Percentiles rank a stretch among this genome's conserved stretches.
phyloP scores from a whole-genome alignment of 1,284 basidiomycete species.

The Leccinum holopus region DNA sequence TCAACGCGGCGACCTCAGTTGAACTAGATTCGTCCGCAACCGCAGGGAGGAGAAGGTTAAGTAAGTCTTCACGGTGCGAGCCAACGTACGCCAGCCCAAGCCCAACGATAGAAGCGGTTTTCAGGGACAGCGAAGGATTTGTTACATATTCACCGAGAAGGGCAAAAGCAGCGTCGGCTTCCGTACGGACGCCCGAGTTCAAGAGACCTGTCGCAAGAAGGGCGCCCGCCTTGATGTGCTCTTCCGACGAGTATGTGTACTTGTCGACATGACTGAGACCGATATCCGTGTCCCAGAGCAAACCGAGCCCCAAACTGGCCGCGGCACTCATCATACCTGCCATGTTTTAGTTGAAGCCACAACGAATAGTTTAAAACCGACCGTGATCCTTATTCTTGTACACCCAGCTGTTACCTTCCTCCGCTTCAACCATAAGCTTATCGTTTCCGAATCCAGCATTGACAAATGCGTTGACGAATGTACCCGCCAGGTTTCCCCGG shows the following conservation, averaged over 20 bases:
- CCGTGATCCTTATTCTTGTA: slow-evolving; percentile 99
- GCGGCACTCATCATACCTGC: slow-evolving; percentile 95
- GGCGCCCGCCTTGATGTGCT: slow-evolving; percentile 97
- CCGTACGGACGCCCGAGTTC: slow-evolving; percentile 87
- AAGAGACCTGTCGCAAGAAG: slow-evolving; percentile 94
- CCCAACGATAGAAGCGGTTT: slow-evolving; percentile 87
- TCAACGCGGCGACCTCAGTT: slow-evolving; percentile 89
- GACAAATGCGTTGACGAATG: slow-evolving; percentile 99
- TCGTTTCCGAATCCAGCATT: slow-evolving; percentile 99
- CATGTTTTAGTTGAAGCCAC: slow-evolving; percentile 9
- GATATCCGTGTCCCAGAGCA: slow-evolving; percentile 96
- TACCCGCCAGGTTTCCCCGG: slow-evolving; percentile 91
- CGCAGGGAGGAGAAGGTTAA: slow-evolving; percentile 75
- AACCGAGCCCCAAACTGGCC: slow-evolving; percentile 89
- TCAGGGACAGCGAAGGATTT: slow-evolving; percentile 82
- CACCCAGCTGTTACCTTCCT: slow-evolving; percentile 97
- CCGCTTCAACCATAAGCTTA: slow-evolving; percentile 95
- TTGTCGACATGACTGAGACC: slow-evolving; percentile 97
- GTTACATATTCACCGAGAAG: slow-evolving; percentile 91
- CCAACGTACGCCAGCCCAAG: slow-evolving; percentile 95
- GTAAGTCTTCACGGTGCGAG: slow-evolving; percentile 85
- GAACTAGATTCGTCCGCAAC: slow-evolving; percentile 79
- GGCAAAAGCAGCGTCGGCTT: slow-evolving; percentile 92
- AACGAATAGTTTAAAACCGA: slow-evolving; percentile 32
- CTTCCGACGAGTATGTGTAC: slow-evolving; percentile 95